phyloP scores from a whole-genome alignment of 2,329 filamentous ascomycete genomes.

The Cercospora nicotianae region DNA sequence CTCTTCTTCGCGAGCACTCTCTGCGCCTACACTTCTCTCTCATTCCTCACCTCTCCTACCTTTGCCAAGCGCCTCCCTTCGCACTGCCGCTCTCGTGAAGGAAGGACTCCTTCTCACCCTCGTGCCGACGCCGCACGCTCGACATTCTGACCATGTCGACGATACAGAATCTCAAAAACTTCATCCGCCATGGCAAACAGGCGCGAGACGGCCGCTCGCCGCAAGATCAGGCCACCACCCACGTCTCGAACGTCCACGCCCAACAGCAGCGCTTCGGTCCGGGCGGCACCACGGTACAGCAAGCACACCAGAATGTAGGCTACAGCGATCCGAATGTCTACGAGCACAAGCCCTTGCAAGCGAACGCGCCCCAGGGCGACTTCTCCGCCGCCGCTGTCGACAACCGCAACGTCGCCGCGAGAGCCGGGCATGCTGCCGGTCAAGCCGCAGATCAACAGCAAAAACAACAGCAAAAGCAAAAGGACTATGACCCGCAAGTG shows the following conservation, averaged over 20 bases:
- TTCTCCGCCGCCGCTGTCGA: conserved; percentile 64
- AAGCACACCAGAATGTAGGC: conserved; percentile 45
- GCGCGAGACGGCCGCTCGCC: conserved; percentile 66
- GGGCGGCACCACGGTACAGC: conserved; percentile 43
- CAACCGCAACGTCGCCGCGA: conserved; percentile 65
- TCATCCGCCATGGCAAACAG: conserved; percentile 97
- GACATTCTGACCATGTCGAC: conserved; percentile 56
- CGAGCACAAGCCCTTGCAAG: conserved; percentile 55
- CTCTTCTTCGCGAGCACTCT: neutral
- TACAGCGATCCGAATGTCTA: conserved; percentile 63
- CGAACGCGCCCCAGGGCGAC: conserved; percentile 52
- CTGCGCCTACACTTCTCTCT: neutral
- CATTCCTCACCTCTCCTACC: neutral
- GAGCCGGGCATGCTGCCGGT: conserved; percentile 65
- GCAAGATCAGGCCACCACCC: conserved; percentile 62
- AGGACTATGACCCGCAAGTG: conserved; percentile 62
- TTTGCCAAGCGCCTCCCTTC: neutral
- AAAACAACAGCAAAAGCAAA: conserved; percentile 49
- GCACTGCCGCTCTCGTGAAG: neutral
- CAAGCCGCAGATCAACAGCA: conserved; percentile 64
- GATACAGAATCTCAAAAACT: conserved; percentile 97
- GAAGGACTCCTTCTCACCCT: neutral
- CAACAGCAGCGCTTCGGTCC: conserved; percentile 57
- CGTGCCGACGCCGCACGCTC: neutral
- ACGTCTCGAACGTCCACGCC: conserved; percentile 64